Evolutionary conservation across 371 early-diverging fungal species (phyloP).

Genomic region (Cokeromyces recurvatus): DNA sequence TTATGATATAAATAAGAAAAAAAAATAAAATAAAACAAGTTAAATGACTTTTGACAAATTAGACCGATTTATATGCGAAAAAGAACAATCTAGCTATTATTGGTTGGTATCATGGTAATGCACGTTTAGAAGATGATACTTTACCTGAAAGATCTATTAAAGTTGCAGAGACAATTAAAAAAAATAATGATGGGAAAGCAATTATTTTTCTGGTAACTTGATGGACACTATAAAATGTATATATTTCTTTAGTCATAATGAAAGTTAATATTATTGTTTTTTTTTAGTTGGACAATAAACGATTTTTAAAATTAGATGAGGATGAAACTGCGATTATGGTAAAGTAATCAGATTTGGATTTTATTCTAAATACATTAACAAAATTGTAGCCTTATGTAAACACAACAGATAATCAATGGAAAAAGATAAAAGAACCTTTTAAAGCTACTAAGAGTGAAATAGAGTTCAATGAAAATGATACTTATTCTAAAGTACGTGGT

Average conservation of each 20-base stretch:
- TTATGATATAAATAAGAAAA: too few relatives aligned
- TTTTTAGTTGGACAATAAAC: slow-evolving; percentile 30
- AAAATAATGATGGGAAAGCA: slow-evolving; percentile 25
- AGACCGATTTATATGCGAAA: slow-evolving; percentile 52
- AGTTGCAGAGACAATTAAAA: slow-evolving; percentile 48
- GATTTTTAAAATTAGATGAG: slow-evolving; percentile 14
- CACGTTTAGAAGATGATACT: slow-evolving; percentile 31
- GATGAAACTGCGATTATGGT: slow-evolving; percentile 27
- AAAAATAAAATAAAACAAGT: neutral
- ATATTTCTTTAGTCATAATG: neutral
- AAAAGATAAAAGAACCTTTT: slow-evolving; percentile 36
- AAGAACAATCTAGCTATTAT: slow-evolving; percentile 44
- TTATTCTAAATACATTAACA: too few relatives aligned
- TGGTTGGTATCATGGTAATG: slow-evolving; percentile 64
- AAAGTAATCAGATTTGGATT: slow-evolving; percentile 1
- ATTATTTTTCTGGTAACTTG: slow-evolving; percentile 40
- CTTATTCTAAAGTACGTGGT: slow-evolving; percentile 28
- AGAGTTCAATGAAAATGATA: slow-evolving; percentile 31
- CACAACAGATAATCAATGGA: slow-evolving; percentile 46
- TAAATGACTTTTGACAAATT: too few relatives aligned
- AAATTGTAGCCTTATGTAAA: slow-evolving; percentile 39
- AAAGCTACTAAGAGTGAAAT: slow-evolving; percentile 6
- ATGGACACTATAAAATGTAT: neutral
- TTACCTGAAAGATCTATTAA: slow-evolving; percentile 49
- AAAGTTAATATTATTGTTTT: too few relatives aligned